Evolutionary conservation across 1,284 basidiomycete species (phyloP).

Genomic region (Ustilago curta): DNA sequence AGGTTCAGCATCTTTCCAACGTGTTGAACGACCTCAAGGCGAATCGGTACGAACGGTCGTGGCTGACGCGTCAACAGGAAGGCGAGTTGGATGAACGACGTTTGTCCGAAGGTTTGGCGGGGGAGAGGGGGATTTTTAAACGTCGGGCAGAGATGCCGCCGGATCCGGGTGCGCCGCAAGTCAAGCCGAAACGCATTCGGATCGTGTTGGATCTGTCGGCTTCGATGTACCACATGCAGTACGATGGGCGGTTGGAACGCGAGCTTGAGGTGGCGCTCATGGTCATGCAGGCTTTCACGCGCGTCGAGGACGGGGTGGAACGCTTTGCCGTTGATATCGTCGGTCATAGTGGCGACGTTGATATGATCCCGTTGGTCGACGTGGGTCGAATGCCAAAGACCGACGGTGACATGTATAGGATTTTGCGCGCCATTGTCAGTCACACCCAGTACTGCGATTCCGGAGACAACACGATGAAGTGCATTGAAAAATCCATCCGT

Average conservation of each 20-base stretch:
- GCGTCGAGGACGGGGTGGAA: constrained; percentile 44
- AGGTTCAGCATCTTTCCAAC: constrained; percentile 62
- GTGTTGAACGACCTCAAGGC: constrained; percentile 68
- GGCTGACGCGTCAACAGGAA: constrained; percentile 69
- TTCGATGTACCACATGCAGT: constrained; percentile 68
- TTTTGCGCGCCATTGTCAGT: constrained; percentile 60
- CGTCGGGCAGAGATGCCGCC: constrained; percentile 65
- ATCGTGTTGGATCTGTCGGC: constrained; percentile 69
- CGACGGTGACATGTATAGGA: constrained; percentile 63
- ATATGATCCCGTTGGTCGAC: constrained; percentile 65
- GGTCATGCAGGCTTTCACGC: constrained; percentile 69
- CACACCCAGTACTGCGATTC: constrained; percentile 63
- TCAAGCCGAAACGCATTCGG: constrained; percentile 70
- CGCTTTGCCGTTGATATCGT: constrained; percentile 68
- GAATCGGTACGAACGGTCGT: constrained; percentile 69
- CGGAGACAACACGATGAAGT: constrained; percentile 61
- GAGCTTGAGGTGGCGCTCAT: constrained; percentile 66
- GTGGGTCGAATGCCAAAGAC: constrained; percentile 56
- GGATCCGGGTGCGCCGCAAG: constrained; percentile 66
- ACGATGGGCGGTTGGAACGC: constrained; percentile 64
- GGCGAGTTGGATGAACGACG: constrained; percentile 70
- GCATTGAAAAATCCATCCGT: constrained; percentile 52
- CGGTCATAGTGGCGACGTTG: constrained; percentile 68
- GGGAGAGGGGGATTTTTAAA: constrained; percentile 69
- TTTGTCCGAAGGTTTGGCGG: constrained; percentile 68